Evolutionary conservation across 129 eudicot genomes (phyloP), one percentile per base, ranked within the genome.

Genomic region (Chrysanthemum seticuspe): DNA sequence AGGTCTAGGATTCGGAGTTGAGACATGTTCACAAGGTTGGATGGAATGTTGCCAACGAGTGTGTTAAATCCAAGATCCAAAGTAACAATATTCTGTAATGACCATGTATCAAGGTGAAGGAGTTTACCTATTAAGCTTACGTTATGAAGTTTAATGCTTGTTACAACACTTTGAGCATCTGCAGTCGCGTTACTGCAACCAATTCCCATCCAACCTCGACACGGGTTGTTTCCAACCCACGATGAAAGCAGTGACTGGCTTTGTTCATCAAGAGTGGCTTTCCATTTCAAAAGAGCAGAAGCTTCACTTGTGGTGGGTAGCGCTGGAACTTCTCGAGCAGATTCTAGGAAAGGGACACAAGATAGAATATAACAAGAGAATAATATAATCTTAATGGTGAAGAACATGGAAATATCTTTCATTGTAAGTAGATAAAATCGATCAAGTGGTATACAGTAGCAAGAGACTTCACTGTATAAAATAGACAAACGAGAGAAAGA

Each of bases 1-100:
- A n/a, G 27, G 27, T 74, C 66, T 48, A 82, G 80, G 50, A 1
- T 10, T 2, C 0, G 15, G 11, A 82, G 78, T 25, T 57, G 19
- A 18, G 62, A 18, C 62, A 57, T 18, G 31, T 57, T 36, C 45
- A 36, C 45, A 6, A 36, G 19, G 13, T 56, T 56, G 27, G 29
- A 56, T 8, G 62, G 62, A 18, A 56, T 18, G 23, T 19, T 19
- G 25, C 62, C 62, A 16, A 7, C 18, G 12, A 56, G 29, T 56
- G 62, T 0, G 11, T 16, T 56, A 18, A 0, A 36, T 36, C 1
- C 45, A 36, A 36, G 45, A 36, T 36, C 45, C 8, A 36, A 5
- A 5, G 45, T 5, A 5, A 5, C 45, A 36, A 36, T 6, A 52
- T 52, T 52, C 16, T 52, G 57, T 52, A 52, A 52, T 52, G 57